These are phyloP conservation scores for Agaricus subrufescens DNA, from an alignment of 768 basidiomycete species.

Conservation along the genomic window DNA sequence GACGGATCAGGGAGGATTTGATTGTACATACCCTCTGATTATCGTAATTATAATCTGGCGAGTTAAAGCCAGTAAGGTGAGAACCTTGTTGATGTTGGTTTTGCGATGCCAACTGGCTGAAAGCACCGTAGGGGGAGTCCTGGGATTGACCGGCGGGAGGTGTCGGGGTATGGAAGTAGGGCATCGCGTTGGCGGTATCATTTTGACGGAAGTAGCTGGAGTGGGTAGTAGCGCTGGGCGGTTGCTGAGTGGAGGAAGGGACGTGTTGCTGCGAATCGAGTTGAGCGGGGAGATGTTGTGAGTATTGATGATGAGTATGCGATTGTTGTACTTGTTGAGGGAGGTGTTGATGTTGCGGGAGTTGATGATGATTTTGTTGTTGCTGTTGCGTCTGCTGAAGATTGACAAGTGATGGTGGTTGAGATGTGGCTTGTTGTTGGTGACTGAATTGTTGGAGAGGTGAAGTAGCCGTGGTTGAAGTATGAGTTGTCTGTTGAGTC, in stretches of 20 bases:
- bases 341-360: slow-evolving; percentile 35
- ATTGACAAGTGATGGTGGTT: slow-evolving; percentile 19
- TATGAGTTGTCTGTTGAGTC: slow-evolving; percentile 21
- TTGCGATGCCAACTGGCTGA: slow-evolving; percentile 57
- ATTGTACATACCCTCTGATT: slow-evolving; percentile 51
- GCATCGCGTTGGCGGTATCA: slow-evolving; percentile 37
- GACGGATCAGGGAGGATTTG: slow-evolving; percentile 1
- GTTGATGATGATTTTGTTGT: slow-evolving; percentile 25
- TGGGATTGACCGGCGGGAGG: slow-evolving; percentile 66
- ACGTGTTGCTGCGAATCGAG: slow-evolving; percentile 28
- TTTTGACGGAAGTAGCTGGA: slow-evolving; percentile 68
- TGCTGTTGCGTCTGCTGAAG: slow-evolving; percentile 27
- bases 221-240: slow-evolving; percentile 36
- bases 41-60: slow-evolving; percentile 69
- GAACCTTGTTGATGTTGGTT: slow-evolving; percentile 60
- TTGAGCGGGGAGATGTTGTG: slow-evolving; percentile 61
- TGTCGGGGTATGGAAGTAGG: slow-evolving; percentile 77
- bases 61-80: slow-evolving; percentile 50
- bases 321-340: slow-evolving; percentile 42
- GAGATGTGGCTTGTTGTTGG: slow-evolving; percentile 29
- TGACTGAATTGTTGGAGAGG: slow-evolving; percentile 39
- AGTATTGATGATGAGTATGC: slow-evolving; percentile 48
- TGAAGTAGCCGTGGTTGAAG: slow-evolving; percentile 26
- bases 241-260: slow-evolving; percentile 35
- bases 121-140: slow-evolving; percentile 57